Evolutionary conservation across 768 basidiomycete species (phyloP).

Genomic region (Rickenella mellea): DNA sequence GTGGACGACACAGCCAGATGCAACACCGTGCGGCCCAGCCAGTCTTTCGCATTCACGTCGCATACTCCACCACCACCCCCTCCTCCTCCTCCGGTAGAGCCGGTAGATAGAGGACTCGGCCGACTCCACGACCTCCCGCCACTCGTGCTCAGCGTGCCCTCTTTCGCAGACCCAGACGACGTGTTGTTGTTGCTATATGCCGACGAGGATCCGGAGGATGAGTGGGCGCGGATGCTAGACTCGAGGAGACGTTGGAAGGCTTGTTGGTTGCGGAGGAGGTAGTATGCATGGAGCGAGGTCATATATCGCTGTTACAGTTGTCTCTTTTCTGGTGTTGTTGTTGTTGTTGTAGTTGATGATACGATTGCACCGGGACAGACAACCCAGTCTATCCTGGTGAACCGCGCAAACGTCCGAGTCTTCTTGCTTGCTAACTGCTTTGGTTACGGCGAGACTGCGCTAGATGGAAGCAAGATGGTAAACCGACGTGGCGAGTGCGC

Average conservation of each 20-base stretch:
- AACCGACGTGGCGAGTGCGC: no score
- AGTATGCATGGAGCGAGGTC: slow-evolving; percentile 76
- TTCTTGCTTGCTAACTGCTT: no score
- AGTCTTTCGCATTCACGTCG: slow-evolving; percentile 68
- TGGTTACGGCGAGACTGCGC: no score
- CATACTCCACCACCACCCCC: slow-evolving; percentile 11
- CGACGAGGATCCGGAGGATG: slow-evolving; percentile 21
- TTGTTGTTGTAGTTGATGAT: no score
- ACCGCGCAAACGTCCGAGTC: no score
- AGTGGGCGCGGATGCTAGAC: slow-evolving; percentile 28
- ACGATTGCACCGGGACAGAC: no score
- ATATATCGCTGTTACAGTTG: slow-evolving; percentile 42
- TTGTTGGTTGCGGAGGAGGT: slow-evolving; percentile 59
- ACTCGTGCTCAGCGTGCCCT: slow-evolving; percentile 24
- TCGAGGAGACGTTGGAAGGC: slow-evolving; percentile 72
- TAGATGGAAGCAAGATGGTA: no score
- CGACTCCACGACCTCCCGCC: slow-evolving; percentile 11
- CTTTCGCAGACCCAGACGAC: slow-evolving; percentile 43
- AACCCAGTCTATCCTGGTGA: no score
- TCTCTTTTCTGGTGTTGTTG: no score
- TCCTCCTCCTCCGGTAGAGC: no score
- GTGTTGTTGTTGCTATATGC: slow-evolving; percentile 47
- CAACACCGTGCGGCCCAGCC: slow-evolving; percentile 66
- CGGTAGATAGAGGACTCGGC: background rate
- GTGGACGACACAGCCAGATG: slow-evolving; percentile 68